These are phyloP conservation scores for Termitomyces sp. DNA, from an alignment of 768 basidiomycete genomes.

Conservation along the genomic window DNA sequence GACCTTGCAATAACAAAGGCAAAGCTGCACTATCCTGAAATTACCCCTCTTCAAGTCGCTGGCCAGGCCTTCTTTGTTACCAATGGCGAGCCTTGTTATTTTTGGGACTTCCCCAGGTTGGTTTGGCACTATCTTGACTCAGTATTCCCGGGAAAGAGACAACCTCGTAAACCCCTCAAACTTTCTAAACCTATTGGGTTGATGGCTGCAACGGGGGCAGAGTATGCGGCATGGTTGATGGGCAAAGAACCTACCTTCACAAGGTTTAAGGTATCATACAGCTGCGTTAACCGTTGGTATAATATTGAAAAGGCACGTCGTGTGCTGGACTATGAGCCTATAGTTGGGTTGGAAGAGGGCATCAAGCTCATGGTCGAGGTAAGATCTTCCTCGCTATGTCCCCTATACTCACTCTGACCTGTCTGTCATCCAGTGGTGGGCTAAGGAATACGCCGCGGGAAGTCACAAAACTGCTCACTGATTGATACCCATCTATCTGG, in stretches of 20 bases:
- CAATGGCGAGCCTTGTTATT: constrained; percentile 93
- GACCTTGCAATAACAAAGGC: constrained; percentile 53
- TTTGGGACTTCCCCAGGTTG: constrained; percentile 89
- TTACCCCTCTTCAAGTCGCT: constrained; percentile 73
- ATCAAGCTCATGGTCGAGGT: constrained; percentile 77
- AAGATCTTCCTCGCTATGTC: constrained; percentile 21
- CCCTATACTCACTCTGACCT: not conserved
- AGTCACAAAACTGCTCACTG: constrained; percentile 40
- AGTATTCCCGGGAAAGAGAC: constrained; percentile 55
- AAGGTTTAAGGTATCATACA: constrained; percentile 77
- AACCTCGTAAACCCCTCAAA: constrained; percentile 34
- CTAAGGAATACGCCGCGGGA: constrained; percentile 37
- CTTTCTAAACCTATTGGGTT: constrained; percentile 69
- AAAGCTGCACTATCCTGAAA: constrained; percentile 41
- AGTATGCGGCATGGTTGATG: constrained; percentile 68
- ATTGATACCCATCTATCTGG: constrained; percentile 10
- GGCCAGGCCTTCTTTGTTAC: constrained; percentile 97
- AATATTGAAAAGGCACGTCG: constrained; percentile 93
- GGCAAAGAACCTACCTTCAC: constrained; percentile 88
- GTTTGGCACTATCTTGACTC: constrained; percentile 75
- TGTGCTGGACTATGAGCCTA: constrained; percentile 90
- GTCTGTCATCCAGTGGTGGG: constrained; percentile 44
- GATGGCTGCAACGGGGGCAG: constrained; percentile 66
- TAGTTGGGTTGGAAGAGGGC: constrained; percentile 87
- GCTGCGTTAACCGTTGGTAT: constrained; percentile 79